Evolutionary conservation across 2,329 filamentous ascomycete species (phyloP).

Genomic region (Lachnellula arida): DNA sequence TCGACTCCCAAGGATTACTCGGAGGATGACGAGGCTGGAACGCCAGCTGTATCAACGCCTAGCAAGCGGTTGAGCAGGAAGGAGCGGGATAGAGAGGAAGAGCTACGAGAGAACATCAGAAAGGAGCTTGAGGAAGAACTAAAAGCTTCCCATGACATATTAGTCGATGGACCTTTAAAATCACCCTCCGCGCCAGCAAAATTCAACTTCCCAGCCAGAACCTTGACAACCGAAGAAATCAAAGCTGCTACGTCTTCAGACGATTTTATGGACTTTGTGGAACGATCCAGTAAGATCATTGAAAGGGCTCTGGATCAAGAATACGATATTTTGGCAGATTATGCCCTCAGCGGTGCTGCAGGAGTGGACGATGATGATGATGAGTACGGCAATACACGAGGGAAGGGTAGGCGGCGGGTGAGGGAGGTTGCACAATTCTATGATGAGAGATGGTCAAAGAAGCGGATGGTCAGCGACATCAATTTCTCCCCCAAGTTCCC

Average conservation of each 20-base stretch:
- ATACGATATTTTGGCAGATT: conserved; percentile 94
- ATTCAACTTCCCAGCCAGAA: conserved; percentile 70
- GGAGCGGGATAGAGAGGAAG: conserved; percentile 80
- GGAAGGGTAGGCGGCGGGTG: conserved; percentile 68
- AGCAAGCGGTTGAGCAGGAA: conserved; percentile 74
- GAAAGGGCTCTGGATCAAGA: conserved; percentile 92
- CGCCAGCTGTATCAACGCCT: conserved; percentile 52
- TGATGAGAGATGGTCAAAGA: conserved; percentile 93
- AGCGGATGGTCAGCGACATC: conserved; percentile 92
- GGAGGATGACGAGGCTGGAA: conserved; percentile 58
- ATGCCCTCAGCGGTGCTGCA: conserved; percentile 71
- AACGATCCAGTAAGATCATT: conserved; percentile 93
- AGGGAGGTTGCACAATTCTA: conserved; percentile 92
- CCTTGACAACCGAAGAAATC: conserved; percentile 78
- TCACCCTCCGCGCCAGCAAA: conserved; percentile 41
- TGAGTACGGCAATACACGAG: conserved; percentile 63
- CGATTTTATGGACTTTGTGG: conserved; percentile 92
- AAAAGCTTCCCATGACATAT: conserved; percentile 61
- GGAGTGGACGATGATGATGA: conserved; percentile 79
- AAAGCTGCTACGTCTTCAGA: conserved; percentile 86
- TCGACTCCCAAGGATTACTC: conserved; percentile 52
- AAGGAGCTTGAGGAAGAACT: conserved; percentile 92
- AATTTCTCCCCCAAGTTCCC: conserved; percentile 95
- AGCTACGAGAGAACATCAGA: conserved; percentile 77
- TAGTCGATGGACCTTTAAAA: conserved; percentile 46